phyloP scores from a whole-genome alignment of 2,329 filamentous ascomycete genomes.

The Fusarium armeniacum region DNA sequence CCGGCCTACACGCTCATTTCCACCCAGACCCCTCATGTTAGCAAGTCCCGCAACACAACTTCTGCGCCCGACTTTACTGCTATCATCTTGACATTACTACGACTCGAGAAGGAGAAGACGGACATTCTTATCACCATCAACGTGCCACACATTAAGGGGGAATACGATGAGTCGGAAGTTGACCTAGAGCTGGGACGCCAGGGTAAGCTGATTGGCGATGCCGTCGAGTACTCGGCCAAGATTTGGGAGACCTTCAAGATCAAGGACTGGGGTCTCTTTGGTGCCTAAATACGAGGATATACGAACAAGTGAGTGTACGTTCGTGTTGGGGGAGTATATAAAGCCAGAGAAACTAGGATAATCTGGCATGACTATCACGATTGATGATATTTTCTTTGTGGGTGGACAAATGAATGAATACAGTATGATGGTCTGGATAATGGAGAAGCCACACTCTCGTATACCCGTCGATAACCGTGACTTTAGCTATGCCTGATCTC shows the following conservation, averaged over 20 bases:
- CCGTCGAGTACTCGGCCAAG: slow-evolving; percentile 74
- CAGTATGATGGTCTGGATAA: neutral
- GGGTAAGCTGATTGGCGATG: slow-evolving; percentile 76
- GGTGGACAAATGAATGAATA: slow-evolving; percentile 4
- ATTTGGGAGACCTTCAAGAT: slow-evolving; percentile 83
- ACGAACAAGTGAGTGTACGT: neutral
- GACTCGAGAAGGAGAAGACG: slow-evolving; percentile 80
- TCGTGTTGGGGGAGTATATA: neutral
- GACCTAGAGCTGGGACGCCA: slow-evolving; percentile 74
- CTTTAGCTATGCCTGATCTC: neutral
- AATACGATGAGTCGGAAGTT: slow-evolving; percentile 80
- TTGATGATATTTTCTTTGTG: slow-evolving; percentile 40
- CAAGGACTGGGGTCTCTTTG: slow-evolving; percentile 84
- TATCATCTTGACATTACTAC: slow-evolving; percentile 81
- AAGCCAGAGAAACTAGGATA: slow-evolving; percentile 16
- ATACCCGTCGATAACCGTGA: neutral
- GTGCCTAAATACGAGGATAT: slow-evolving; percentile 25
- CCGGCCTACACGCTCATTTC: slow-evolving; percentile 79
- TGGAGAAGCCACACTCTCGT: neutral
- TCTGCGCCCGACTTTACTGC: slow-evolving; percentile 75
- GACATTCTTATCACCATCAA: slow-evolving; percentile 91
- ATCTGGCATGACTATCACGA: slow-evolving; percentile 39
- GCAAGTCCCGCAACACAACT: slow-evolving; percentile 53
- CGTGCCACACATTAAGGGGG: slow-evolving; percentile 83
- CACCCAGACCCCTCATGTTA: slow-evolving; percentile 65